Evolutionary conservation across 805 yeast species (phyloP).

Genomic region (Kuraishia capsulata): DNA sequence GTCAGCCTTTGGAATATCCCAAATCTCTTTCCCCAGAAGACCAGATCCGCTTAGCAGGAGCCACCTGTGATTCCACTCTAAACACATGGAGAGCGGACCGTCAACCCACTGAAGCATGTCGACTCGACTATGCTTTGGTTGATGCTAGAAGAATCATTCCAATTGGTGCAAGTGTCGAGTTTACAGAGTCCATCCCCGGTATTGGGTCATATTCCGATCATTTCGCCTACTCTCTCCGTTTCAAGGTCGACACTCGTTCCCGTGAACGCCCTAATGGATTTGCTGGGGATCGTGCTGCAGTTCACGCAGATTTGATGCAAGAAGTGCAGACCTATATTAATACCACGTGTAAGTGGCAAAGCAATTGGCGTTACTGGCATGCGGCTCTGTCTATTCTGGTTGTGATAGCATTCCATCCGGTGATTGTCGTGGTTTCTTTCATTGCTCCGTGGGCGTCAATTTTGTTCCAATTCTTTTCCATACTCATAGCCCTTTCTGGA

Average conservation of each 20-base stretch:
- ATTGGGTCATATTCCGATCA: conserved; percentile 87
- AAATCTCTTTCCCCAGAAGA: conserved; percentile 39
- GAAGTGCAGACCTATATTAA: conserved; percentile 35
- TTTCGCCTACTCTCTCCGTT: conserved; percentile 61
- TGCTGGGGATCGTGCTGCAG: conserved; percentile 12
- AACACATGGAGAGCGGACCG: conserved; percentile 76
- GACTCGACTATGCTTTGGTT: conserved; percentile 84
- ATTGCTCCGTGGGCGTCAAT: conserved; percentile 54
- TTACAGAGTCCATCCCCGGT: conserved; percentile 58
- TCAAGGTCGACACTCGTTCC: conserved; percentile 17
- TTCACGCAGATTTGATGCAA: conserved; percentile 41
- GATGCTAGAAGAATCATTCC: conserved; percentile 48
- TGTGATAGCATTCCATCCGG: conserved; percentile 44
- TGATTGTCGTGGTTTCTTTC: conserved; percentile 49
- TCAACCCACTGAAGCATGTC: conserved; percentile 60
- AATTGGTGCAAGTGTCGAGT: conserved; percentile 56
- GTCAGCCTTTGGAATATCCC: conserved; percentile 29
- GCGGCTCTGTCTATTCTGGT: conserved; percentile 46
- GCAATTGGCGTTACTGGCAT: conserved; percentile 56
- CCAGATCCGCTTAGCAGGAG: conserved; percentile 69
- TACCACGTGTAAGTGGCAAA: conserved; percentile 46
- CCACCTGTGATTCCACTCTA: conserved; percentile 80
- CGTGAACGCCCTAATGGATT: background rate
- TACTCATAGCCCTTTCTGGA: conserved; percentile 56
- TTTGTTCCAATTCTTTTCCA: conserved; percentile 49